phyloP scores from a whole-genome alignment of 352 stramenopile species.

The Phytophthora colocasiae region DNA sequence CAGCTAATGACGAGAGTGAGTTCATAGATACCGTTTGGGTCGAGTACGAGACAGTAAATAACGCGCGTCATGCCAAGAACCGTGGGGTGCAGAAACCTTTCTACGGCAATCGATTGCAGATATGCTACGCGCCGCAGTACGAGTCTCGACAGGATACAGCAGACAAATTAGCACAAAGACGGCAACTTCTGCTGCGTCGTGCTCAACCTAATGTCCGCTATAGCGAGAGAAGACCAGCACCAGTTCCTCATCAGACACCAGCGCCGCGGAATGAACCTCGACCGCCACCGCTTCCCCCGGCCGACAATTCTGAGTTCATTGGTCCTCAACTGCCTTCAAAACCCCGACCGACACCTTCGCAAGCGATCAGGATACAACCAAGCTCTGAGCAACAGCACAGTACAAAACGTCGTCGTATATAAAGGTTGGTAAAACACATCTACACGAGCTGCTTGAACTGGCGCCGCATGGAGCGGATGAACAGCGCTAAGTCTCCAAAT shows the following conservation, averaged over 20 bases:
- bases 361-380: conserved; percentile 3
- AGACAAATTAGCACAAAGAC: conserved; percentile 62
- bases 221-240: neutral
- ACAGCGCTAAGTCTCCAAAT: conserved; percentile 70
- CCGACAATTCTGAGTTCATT: conserved; percentile 43
- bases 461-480: conserved; percentile 82
- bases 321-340: conserved; percentile 47
- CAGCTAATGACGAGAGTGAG: conserved; percentile 24
- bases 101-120: conserved; percentile 64
- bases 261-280: conserved; percentile 11
- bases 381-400: conserved; percentile 15
- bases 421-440: conserved; percentile 24
- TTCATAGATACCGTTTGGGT: conserved; percentile 78
- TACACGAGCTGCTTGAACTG: conserved; percentile 78
- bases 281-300: conserved; percentile 15
- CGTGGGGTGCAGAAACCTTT: conserved; percentile 68
- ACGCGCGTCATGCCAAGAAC: conserved; percentile 72
- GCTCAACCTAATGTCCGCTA: conserved; percentile 16
- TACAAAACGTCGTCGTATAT: conserved; percentile 55
- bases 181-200: conserved; percentile 57
- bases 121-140: conserved; percentile 70
- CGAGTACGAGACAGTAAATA: conserved; percentile 80
- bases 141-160: conserved; percentile 69
- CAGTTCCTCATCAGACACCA: neutral
- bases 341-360: conserved; percentile 4